Evolutionary conservation across 495 filamentous ascomycete species (phyloP).

Genomic region (Neurospora tetrasperma): DNA sequence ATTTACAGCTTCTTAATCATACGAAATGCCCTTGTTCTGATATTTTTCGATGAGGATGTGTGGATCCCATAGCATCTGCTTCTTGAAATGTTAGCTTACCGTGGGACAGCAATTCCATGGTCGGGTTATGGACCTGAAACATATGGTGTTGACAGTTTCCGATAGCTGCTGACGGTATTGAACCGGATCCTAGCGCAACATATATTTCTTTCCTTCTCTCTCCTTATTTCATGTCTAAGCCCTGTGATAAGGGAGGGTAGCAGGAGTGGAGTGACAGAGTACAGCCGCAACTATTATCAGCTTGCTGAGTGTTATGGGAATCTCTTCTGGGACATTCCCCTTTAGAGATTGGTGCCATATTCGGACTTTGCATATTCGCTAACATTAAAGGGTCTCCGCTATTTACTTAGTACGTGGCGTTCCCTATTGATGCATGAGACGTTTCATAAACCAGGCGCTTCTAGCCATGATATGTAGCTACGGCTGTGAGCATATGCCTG

Average conservation of each 20-base stretch:
- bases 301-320: neutral
- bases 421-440: neutral
- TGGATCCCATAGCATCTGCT: too few species aligned
- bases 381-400: neutral
- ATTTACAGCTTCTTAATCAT: too few species aligned
- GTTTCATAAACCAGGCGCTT: neutral
- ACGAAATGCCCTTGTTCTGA: too few species aligned
- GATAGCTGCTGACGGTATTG: neutral
- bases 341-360: neutral
- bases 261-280: neutral
- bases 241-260: neutral
- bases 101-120: too few species aligned
- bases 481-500: neutral
- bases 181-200: neutral
- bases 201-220: neutral
- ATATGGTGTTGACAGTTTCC: conserved; percentile 1
- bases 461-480: neutral
- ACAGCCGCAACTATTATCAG: neutral
- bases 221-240: neutral
- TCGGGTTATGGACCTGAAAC: neutral
- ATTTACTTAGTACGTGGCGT: neutral
- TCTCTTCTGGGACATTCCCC: neutral
- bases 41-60: too few species aligned
- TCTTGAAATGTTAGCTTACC: too few species aligned
- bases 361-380: neutral